These are phyloP conservation scores for Podospora bellae-mahoneyi DNA, from an alignment of 495 filamentous ascomycete species.

Conservation along the genomic window DNA sequence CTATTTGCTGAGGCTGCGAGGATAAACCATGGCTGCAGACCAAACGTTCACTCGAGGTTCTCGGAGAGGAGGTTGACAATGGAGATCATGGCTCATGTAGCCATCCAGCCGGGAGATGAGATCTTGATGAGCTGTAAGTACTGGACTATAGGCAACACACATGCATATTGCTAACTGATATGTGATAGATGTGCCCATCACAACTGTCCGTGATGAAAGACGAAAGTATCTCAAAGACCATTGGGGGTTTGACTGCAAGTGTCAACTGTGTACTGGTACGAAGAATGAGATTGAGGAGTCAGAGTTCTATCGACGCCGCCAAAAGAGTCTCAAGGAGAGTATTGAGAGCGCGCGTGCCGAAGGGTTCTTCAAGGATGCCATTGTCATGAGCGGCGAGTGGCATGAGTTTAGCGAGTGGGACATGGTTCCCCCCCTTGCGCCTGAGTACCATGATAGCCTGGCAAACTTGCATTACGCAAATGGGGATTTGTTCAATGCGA, in stretches of 20 bases:
- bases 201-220: conserved; percentile 25
- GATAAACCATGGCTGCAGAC: conserved; percentile 43
- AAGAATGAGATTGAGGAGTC: conserved; percentile 34
- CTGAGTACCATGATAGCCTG: conserved; percentile 39
- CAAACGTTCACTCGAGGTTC: conserved; percentile 42
- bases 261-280: conserved; percentile 37
- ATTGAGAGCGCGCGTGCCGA: conserved; percentile 31
- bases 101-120: conserved; percentile 42
- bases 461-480: conserved; percentile 36
- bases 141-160: too few species aligned
- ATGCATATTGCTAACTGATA: neutral
- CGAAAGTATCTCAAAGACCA: conserved; percentile 31
- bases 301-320: conserved; percentile 33
- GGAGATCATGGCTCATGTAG: conserved; percentile 37
- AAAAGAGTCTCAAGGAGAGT: conserved; percentile 32
- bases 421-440: conserved; percentile 29
- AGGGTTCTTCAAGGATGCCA: conserved; percentile 36
- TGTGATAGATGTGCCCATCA: conserved; percentile 34
- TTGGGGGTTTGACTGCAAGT: conserved; percentile 42
- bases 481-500: conserved; percentile 34
- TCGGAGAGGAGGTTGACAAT: conserved; percentile 33
- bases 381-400: conserved; percentile 35
- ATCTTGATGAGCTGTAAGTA: conserved; percentile 43
- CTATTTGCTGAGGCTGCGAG: conserved; percentile 41
- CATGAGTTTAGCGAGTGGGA: conserved; percentile 34